Evolutionary conservation across 2,329 filamentous ascomycete species (phyloP), one percentile per base, ranked within the genome.

Genomic region (Aspergillus phoenicis): DNA sequence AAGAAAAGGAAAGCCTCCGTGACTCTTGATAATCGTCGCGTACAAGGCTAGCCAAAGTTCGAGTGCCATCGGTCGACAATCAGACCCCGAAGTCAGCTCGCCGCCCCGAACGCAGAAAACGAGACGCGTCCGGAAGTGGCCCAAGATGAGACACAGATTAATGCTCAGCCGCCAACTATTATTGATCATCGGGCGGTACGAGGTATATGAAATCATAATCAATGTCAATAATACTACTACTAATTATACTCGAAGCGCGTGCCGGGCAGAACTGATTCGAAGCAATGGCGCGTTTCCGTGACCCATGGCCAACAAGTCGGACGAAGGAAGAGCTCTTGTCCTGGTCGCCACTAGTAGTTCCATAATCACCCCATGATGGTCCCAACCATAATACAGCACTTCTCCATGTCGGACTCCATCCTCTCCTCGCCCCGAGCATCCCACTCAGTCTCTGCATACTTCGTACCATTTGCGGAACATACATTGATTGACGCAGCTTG

Each of bases 91-190:
- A 51, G 47, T 51, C 47, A 51, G 47, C 47, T 30, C 47, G 26
- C 26, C 47, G 41, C 51, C 33, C 53, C 51, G 54, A 58, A 57
- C 52, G 53, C 52, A 56, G 57, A 54, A 26, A 51, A 62, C 57
- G 39, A 55, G 54, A 62, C 39, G 60, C 60, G 59, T 58, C 43
- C 59, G 53, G 58, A 61, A 56, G 22, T 26, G 36, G 22, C 22
- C 52, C 52, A 15, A 22, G 47, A 47, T n/a, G 22, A 52, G 22
- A 51, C 43, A 41, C 43, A 41, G 36, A 26, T 38, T 51, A 51
- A 51, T 39, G 13, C 58, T 47, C 45, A 39, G 43, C 43, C 54
- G 45, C 28, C 30, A 36, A 47, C 13, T 49, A 57, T 33, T 47
- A 57, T 36, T 17, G 41, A 45, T 57, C 30, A 47, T 48, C 30